Percentiles rank a stretch among this genome's conserved stretches.
Evolutionary conservation across 1,139 yeast genomes (phyloP).

Genomic region (Geotrichum aggregatum): DNA sequence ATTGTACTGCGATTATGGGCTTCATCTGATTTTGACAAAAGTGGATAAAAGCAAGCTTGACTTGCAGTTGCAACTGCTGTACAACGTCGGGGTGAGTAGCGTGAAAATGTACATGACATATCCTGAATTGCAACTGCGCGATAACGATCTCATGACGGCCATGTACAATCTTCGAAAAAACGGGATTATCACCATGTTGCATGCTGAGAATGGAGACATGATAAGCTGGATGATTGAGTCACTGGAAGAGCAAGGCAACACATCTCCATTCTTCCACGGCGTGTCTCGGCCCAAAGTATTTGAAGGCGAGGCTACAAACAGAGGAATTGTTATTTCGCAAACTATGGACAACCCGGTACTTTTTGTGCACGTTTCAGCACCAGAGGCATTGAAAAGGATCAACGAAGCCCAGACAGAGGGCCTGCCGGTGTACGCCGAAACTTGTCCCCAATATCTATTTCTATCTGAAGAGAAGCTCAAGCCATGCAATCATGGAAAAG

Average conservation of each 20-base stretch:
- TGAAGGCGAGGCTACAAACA: conserved; percentile 49
- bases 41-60: conserved; percentile 37
- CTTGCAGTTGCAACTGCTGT: conserved; percentile 25
- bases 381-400: conserved; percentile 43
- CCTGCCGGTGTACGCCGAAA: conserved; percentile 46
- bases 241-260: conserved; percentile 38
- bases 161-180: conserved; percentile 42
- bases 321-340: conserved; percentile 45
- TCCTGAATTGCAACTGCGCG: conserved; percentile 43
- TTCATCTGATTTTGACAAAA: conserved; percentile 43
- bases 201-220: conserved; percentile 49
- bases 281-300: conserved; percentile 46
- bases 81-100: conserved; percentile 44
- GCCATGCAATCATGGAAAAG: conserved; percentile 23
- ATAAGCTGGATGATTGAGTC: conserved; percentile 44
- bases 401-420: conserved; percentile 43
- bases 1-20: conserved; percentile 46
- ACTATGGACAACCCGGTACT: conserved; percentile 45
- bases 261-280: conserved; percentile 46
- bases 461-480: conserved; percentile 42
- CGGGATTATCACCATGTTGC: conserved; percentile 48
- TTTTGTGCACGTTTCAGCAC: conserved; percentile 49
- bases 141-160: conserved; percentile 42
- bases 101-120: conserved; percentile 49
- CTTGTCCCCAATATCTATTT: conserved; percentile 49